Conservation (phyloP, 768 basidiomycete species). For the Phaeotremella skinneri region DNA sequence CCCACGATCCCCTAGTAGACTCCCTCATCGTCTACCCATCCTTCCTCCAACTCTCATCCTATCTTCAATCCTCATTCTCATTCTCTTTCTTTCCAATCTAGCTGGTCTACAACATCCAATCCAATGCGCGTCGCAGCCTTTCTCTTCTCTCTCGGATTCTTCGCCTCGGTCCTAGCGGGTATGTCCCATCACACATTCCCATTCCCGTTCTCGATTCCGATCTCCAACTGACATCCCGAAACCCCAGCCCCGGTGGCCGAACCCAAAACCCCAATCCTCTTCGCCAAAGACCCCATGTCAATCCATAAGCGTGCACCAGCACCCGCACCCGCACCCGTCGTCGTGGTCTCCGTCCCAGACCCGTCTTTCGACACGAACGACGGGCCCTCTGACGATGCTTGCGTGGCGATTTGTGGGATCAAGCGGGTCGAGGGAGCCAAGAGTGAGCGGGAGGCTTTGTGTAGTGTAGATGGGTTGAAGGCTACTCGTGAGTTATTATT, state of each 20-base stretch:
- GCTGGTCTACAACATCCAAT: background rate
- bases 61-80: conserved; percentile 1
- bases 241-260: conserved; percentile 10
- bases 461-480: conserved; percentile 25
- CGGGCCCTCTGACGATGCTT: conserved; percentile 15
- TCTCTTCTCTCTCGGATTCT: conserved; percentile 24
- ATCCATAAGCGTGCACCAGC: conserved; percentile 23
- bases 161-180: conserved; percentile 19
- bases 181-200: conserved; percentile 8
- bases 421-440: conserved; percentile 29
- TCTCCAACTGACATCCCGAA: conserved; percentile 13
- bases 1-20: too few relatives aligned
- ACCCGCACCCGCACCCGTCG: conserved; percentile 9
- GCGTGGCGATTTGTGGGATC: conserved; percentile 24
- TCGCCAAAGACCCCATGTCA: conserved; percentile 30
- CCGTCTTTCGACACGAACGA: background rate
- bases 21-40: too few relatives aligned
- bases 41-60: background rate
- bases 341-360: too few relatives aligned
- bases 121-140: conserved; percentile 26
- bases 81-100: background rate
- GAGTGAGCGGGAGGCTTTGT: conserved; percentile 37
- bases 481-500: conserved; percentile 37
- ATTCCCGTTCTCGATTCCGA: conserved; percentile 3
- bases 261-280: conserved; percentile 12